These are phyloP conservation scores for Botryobasidium botryosum DNA, from an alignment of 768 basidiomycete species.

Conservation along the genomic window DNA sequence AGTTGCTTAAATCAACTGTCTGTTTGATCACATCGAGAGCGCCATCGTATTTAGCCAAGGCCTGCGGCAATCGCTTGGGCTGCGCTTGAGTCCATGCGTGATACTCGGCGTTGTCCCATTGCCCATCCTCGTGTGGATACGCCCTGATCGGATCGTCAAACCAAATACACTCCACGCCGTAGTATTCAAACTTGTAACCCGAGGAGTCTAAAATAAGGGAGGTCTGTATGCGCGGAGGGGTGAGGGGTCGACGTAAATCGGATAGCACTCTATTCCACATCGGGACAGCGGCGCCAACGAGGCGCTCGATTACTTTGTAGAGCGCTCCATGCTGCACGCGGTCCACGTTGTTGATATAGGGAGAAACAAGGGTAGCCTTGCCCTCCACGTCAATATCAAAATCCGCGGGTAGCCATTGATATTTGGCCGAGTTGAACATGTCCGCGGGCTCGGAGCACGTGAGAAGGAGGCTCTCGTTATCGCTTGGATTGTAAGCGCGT, in stretches of 20 bases:
- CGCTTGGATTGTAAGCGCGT: not conserved
- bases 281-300: slow-evolving; percentile 1
- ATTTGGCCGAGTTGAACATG: not conserved
- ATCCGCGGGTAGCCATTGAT: slow-evolving; percentile 7
- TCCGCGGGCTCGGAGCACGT: not conserved
- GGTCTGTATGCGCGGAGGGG: too few species aligned
- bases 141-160: not conserved
- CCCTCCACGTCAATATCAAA: not conserved
- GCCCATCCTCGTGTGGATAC: not conserved
- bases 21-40: not conserved
- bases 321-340: slow-evolving; percentile 1
- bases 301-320: not conserved
- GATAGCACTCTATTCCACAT: slow-evolving; percentile 4
- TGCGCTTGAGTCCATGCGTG: not conserved
- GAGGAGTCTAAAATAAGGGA: too few species aligned
- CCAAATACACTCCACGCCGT: too few species aligned
- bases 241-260: slow-evolving; percentile 1
- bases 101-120: not conserved
- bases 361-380: not conserved
- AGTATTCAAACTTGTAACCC: too few species aligned
- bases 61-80: not conserved
- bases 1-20: not conserved
- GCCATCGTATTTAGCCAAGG: not conserved
- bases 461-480: not conserved
- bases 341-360: slow-evolving; percentile 8